Evolutionary conservation across 106 monocot genomes (phyloP).

Genomic region (Hemerocallis citrina): DNA sequence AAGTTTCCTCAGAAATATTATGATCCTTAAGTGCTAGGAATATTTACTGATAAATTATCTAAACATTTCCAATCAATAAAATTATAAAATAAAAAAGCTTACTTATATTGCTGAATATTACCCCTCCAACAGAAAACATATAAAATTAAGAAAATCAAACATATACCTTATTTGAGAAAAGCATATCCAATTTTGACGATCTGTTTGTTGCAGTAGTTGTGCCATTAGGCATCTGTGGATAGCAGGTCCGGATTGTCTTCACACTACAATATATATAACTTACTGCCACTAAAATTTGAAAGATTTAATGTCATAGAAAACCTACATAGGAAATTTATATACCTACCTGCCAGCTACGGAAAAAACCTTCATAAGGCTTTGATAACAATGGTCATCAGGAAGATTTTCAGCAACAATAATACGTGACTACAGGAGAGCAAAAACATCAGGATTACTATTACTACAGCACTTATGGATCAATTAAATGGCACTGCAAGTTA

Average conservation of each 20-base stretch:
- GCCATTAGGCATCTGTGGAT: slow-evolving; percentile 85
- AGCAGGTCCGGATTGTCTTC: slow-evolving; percentile 95
- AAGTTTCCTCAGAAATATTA: not conserved
- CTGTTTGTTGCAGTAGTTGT: slow-evolving; percentile 52
- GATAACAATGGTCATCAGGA: slow-evolving; percentile 97
- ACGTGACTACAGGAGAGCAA: slow-evolving; percentile 47
- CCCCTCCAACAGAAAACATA: too few relatives aligned
- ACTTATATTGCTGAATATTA: too few relatives aligned
- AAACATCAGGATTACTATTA: not conserved
- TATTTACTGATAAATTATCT: not conserved
- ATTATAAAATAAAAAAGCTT: not conserved
- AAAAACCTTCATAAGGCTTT: slow-evolving; percentile 88
- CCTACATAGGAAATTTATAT: not conserved
- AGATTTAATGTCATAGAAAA: not conserved
- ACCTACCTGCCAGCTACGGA: slow-evolving; percentile 83
- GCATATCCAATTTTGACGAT: slow-evolving; percentile 78
- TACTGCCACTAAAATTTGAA: not conserved
- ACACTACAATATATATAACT: slow-evolving; percentile 51
- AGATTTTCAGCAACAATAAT: slow-evolving; percentile 97
- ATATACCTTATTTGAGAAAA: slow-evolving; percentile 78
- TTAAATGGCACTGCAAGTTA: not conserved
- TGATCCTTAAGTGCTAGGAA: not conserved
- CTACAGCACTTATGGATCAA: not conserved
- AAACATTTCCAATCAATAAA: not conserved
- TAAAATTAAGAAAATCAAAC: not conserved